Base-by-base conservation (phyloP, 345 rosid species). In the Brassica nigra region DNA sequence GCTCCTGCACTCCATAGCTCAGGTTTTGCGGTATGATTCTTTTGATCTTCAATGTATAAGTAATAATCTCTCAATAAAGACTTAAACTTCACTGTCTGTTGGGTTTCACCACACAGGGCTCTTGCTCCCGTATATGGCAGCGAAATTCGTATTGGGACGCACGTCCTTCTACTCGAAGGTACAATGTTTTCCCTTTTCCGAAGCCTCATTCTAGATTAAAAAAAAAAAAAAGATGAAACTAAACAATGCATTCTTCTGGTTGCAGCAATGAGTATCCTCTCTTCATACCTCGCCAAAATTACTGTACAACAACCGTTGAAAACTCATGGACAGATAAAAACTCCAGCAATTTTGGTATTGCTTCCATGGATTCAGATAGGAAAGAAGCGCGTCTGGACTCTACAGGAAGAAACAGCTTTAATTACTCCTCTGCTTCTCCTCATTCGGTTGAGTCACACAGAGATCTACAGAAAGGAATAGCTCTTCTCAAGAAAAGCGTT, bases 71-170 rank as follows among this genome's bases (percentile, higher is more conserved):
- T 52, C 54, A n/a, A 8, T 3, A 52, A 72, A 12, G 18, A 23
- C 62, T 66, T 9, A 27, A 36, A 14, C 16, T 15, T 70, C 31
- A 78, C 57, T 54, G n/a, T 36, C 28, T 62, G 29, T 74, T 74
- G 69, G 49, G 49, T 73, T 34, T 23, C 27, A 31, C 63, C 6
- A 29, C 52, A 78, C 85, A 95, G 98, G 99, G 96, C 65, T 95
- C 99, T 70, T 90, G 97, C 83, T 95, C 99, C 62, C 85, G 97
- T 71, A 93, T 93, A 83, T 95, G 99, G 98, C 97, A 95, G 74
- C 87, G 96, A 66, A 90, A 93, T 86, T 93, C 98, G 66, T 95
- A 91, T 76, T 87, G 97, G 96, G 85, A 91, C 76, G 80, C 97
- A 39, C 86, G 90, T 52, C 97, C 98, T 27, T 91, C 96, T 71